Conservation (phyloP, 176 grass and related monocot genomes). For the Juncus inflexus region DNA sequence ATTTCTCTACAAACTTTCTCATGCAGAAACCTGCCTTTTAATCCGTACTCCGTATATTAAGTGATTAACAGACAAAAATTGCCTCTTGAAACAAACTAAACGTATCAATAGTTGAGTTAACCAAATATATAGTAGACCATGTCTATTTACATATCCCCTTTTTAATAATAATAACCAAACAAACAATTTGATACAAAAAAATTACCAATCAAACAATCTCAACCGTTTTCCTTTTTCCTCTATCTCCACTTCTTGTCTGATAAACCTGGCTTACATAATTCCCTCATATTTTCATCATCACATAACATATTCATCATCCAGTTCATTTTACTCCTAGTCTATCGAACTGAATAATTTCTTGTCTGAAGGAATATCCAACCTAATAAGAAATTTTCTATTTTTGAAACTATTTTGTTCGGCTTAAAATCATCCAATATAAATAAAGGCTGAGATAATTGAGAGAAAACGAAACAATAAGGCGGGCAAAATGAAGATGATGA, state of each 20-base stretch:
- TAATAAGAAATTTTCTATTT: not conserved
- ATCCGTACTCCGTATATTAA: not conserved
- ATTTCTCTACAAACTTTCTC: not conserved
- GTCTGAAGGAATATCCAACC: not conserved
- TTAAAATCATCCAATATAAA: no score
- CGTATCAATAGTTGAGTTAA: slow-evolving; percentile 10
- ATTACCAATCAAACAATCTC: not conserved
- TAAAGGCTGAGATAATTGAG: not conserved
- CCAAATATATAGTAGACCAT: not conserved
- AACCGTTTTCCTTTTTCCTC: slow-evolving; percentile 11
- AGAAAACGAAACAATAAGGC: not conserved
- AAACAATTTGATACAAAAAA: not conserved
- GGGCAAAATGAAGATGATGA: slow-evolving; percentile 36
- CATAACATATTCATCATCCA: not conserved
- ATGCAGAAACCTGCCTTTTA: not conserved
- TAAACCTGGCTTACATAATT: not conserved
- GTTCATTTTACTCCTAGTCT: not conserved
- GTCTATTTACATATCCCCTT: not conserved
- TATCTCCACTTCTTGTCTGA: not conserved
- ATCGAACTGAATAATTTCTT: not conserved
- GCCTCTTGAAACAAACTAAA: not conserved
- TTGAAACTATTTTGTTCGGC: not conserved
- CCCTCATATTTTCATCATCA: not conserved
- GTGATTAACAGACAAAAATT: not conserved
- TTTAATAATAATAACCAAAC: no score